These are phyloP conservation scores for Solanum infundibuliforme DNA, from an alignment of 257 asterid species.

Conservation along the genomic window DNA sequence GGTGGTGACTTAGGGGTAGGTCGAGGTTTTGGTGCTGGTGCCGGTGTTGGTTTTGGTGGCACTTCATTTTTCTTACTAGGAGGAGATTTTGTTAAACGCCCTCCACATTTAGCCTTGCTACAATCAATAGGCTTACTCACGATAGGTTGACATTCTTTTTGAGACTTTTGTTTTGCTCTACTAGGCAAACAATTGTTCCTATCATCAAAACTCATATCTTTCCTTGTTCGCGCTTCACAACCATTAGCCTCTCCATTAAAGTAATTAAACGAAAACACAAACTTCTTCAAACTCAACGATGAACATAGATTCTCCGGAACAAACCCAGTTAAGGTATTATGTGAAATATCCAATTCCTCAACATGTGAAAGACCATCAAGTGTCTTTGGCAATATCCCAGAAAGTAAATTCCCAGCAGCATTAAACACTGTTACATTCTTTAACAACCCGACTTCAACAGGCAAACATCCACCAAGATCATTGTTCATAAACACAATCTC, in stretches of 20 bases:
- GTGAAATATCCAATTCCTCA: slow-evolving; percentile 15
- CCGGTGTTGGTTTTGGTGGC: background rate
- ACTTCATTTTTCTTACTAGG: background rate
- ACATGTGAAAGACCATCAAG: slow-evolving; percentile 8
- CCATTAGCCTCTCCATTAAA: slow-evolving; percentile 11
- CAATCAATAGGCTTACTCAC: slow-evolving; percentile 23
- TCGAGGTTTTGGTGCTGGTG: background rate
- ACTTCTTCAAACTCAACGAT: slow-evolving; percentile 9
- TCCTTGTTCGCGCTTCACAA: background rate
- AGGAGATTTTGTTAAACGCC: background rate
- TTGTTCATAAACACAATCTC: slow-evolving; percentile 1
- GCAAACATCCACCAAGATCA: slow-evolving; percentile 3
- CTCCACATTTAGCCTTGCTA: slow-evolving; percentile 11
- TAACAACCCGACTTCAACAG: slow-evolving; percentile 18
- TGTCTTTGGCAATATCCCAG: slow-evolving; percentile 18
- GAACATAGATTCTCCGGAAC: slow-evolving; percentile 18
- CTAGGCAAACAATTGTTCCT: slow-evolving; percentile 19
- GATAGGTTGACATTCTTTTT: slow-evolving; percentile 9
- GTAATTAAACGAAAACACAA: slow-evolving; percentile 13
- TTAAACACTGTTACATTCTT: background rate
- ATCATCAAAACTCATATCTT: slow-evolving; percentile 4
- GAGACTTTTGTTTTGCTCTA: slow-evolving; percentile 16
- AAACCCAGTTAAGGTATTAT: slow-evolving; percentile 15
- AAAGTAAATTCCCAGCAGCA: slow-evolving; percentile 12
- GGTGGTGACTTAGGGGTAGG: background rate